Evolutionary conservation across 2,329 filamentous ascomycete species (phyloP), one percentile per base, ranked within the genome.

Genomic region (Aspergillus quadricinctus): DNA sequence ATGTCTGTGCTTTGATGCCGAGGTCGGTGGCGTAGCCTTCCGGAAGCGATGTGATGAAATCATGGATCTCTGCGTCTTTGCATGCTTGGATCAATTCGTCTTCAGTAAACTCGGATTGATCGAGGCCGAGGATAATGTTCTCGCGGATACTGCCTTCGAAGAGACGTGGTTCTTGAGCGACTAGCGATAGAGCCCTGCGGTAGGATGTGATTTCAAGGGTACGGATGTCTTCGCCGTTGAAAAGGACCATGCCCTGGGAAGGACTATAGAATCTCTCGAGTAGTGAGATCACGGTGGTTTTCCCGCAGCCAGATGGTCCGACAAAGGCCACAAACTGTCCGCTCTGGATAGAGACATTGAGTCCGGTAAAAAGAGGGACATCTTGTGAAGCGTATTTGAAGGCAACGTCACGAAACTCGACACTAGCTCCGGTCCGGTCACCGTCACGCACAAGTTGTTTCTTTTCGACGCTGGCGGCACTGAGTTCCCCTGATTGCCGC

Each of bases 21-120:
- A 79, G 75, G 19, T 76, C 69, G 0, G 81, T 84, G 37, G 68
- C 61, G 53, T 81, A 78, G 0, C 80, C 80, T 45, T 82, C 77
- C 0, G 81, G 80, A 0, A 84, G 72, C 0, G 78, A 81, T 21
- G 69, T 67, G 50, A 83, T 78, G 62, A 83, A 83, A 48, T 81
- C 78, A 54, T 80, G 74, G 40, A 81, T 81, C 55, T 83, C 79
- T 1, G 81, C 79, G 56, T 81, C 75, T 10, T 73, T 72, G 61
- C 79, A 81, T 6, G 78, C 80, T 57, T 77, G 69, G 2, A 76
- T 61, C 9, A 82, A 69, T 43, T 74, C 65, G 4, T 79, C 75
- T 0, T 78, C 73, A 0, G 4, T 65, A 17, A 1, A 61, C 53
- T 10, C 57, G 51, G 2, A 62, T 10, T 70, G 53, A 0, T 75